Evolutionary conservation across 2,329 filamentous ascomycete genomes (phyloP).

Genomic region (Ophiostoma piceae): DNA sequence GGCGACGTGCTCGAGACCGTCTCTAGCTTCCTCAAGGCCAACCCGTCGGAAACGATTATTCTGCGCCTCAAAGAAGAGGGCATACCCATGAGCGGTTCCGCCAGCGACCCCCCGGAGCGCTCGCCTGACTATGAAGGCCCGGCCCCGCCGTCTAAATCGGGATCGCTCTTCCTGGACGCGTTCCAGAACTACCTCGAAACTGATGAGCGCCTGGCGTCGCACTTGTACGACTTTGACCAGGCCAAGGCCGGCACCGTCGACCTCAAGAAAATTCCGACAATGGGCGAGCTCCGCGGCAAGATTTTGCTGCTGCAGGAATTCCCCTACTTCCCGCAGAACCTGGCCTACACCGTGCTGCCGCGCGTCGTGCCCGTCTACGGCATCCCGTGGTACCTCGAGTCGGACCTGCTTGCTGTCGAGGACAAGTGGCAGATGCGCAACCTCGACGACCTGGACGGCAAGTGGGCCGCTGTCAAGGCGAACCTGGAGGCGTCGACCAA

Average conservation of each 20-base stretch:
- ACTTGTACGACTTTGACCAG: slow-evolving; percentile 29
- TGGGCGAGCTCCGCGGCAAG: slow-evolving; percentile 43
- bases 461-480: slow-evolving; percentile 42
- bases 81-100: slow-evolving; percentile 31
- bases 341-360: slow-evolving; percentile 16
- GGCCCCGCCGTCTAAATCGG: background rate
- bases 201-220: slow-evolving; percentile 35
- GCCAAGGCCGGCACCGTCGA: slow-evolving; percentile 29
- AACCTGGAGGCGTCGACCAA: slow-evolving; percentile 38
- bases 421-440: slow-evolving; percentile 45
- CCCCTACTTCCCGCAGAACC: slow-evolving; percentile 27
- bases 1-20: slow-evolving; percentile 41
- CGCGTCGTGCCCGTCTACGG: slow-evolving; percentile 35
- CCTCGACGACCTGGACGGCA: slow-evolving; percentile 41
- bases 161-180: slow-evolving; percentile 40
- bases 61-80: slow-evolving; percentile 49
- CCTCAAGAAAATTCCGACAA: slow-evolving; percentile 36
- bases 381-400: slow-evolving; percentile 40
- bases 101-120: slow-evolving; percentile 21
- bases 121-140: background rate
- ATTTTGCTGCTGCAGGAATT: slow-evolving; percentile 48
- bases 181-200: slow-evolving; percentile 40
- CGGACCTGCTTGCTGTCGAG: slow-evolving; percentile 42
- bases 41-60: slow-evolving; percentile 45
- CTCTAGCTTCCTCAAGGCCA: slow-evolving; percentile 42